These are phyloP conservation scores for Tricholoma flavovirens DNA, from an alignment of 768 basidiomycete species.

Conservation along the genomic window DNA sequence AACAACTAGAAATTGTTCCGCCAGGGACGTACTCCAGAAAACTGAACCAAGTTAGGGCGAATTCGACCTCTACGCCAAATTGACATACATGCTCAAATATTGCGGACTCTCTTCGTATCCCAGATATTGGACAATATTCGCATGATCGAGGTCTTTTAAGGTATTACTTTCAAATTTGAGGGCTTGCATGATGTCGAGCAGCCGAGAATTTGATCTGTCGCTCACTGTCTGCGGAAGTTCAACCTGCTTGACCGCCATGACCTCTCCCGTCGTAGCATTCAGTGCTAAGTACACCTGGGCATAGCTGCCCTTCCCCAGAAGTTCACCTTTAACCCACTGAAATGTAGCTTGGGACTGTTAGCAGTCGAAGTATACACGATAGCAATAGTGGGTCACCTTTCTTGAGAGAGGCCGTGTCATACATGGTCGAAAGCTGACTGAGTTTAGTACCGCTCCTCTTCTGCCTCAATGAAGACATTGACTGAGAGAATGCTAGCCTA, in stretches of 20 bases:
- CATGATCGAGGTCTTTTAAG: constrained; percentile 82
- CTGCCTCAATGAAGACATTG: background rate
- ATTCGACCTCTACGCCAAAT: background rate
- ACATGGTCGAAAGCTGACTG: background rate
- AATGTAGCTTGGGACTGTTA: constrained; percentile 47
- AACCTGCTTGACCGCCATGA: constrained; percentile 96
- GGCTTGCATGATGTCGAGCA: constrained; percentile 68
- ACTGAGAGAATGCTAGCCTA: background rate
- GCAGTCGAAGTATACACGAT: background rate
- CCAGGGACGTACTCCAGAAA: constrained; percentile 96
- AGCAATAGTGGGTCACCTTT: constrained; percentile 7
- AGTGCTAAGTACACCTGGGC: constrained; percentile 88
- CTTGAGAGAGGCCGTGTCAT: constrained; percentile 3
- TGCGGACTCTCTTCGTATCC: constrained; percentile 76
- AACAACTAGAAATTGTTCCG: constrained; percentile 78
- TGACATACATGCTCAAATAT: constrained; percentile 72
- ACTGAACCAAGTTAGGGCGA: constrained; percentile 33
- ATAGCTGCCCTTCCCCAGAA: constrained; percentile 92
- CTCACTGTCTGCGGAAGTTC: constrained; percentile 73
- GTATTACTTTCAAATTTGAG: constrained; percentile 84
- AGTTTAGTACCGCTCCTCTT: background rate
- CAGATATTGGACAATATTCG: constrained; percentile 88
- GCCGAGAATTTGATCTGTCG: constrained; percentile 60
- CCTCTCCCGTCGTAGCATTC: constrained; percentile 85
- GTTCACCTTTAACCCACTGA: constrained; percentile 89